Evolutionary conservation across 345 rosid genomes (phyloP).

Genomic region (Euphorbia pulcherrima): DNA sequence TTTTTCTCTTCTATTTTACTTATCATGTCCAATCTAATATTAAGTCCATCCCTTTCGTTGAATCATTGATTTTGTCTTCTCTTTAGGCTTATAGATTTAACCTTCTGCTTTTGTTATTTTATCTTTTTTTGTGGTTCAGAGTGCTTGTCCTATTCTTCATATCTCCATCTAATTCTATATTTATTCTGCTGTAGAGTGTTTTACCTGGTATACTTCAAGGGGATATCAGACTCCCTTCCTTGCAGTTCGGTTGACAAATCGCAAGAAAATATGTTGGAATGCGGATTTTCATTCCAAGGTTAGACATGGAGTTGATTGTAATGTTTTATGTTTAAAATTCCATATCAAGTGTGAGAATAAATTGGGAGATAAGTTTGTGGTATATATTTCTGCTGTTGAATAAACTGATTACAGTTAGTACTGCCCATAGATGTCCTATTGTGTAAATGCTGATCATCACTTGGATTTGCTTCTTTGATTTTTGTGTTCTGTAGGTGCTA

Average conservation of each 20-base stretch:
- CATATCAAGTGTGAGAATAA: neutral
- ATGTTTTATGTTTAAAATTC: neutral
- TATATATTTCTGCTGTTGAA: neutral
- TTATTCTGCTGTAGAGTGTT: conserved; percentile 69
- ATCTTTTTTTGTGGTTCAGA: neutral
- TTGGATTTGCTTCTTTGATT: neutral
- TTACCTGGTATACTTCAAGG: conserved; percentile 99
- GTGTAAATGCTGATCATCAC: too few relatives aligned
- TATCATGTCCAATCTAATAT: neutral
- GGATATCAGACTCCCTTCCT: conserved; percentile 89
- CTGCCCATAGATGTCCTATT: too few relatives aligned
- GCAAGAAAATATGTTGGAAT: conserved; percentile 97
- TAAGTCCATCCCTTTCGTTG: too few relatives aligned
- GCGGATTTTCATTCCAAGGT: conserved; percentile 95
- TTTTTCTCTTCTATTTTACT: neutral
- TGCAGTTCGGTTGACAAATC: conserved; percentile 98
- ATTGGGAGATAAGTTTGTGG: neutral
- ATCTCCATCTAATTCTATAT: conserved; percentile 6
- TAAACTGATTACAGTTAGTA: neutral
- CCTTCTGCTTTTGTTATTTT: neutral
- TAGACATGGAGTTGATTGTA: conserved; percentile 13
- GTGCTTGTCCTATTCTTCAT: neutral
- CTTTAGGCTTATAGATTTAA: neutral
- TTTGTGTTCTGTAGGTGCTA: conserved; percentile 46
- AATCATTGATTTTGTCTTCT: neutral